Percentiles rank a stretch among this genome's conserved stretches.
phyloP scores from a whole-genome alignment of 176 grass and related monocot species.

The Puccinellia tenuiflora region DNA sequence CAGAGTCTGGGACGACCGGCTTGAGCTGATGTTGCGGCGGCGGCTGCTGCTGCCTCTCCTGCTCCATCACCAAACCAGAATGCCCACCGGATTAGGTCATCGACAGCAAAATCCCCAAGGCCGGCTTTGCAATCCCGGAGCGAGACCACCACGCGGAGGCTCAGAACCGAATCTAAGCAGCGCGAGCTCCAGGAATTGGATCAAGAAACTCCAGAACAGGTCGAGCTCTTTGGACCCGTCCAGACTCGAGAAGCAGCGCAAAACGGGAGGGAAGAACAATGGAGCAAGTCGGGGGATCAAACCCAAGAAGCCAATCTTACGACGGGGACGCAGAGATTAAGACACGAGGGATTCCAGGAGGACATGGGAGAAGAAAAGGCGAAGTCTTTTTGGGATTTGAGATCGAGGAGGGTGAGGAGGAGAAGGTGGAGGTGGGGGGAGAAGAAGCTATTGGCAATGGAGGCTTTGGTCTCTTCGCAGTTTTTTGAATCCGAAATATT shows the following conservation, averaged over 20 bases:
- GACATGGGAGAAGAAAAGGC: constrained; percentile 14
- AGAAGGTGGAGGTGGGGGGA: neutral
- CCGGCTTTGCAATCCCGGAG: constrained; percentile 7
- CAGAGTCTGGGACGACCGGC: neutral
- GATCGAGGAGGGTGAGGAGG: constrained; percentile 18
- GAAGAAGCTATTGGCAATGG: constrained; percentile 35
- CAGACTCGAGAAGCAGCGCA: constrained; percentile 17
- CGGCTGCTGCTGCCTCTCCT: constrained; percentile 23
- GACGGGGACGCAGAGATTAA: neutral
- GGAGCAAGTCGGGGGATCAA: constrained; percentile 13
- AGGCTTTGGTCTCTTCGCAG: constrained; percentile 26
- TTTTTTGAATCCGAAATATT: constrained; percentile 45
- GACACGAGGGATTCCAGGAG: neutral
- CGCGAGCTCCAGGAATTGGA: constrained; percentile 10
- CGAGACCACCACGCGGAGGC: neutral
- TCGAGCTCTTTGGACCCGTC: neutral
- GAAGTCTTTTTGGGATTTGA: constrained; percentile 31
- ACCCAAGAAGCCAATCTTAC: constrained; percentile 1
- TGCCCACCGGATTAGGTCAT: constrained; percentile 32
- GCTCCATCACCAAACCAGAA: constrained; percentile 34
- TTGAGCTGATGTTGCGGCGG: constrained; percentile 17
- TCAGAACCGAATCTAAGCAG: constrained; percentile 16
- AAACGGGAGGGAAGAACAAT: constrained; percentile 7
- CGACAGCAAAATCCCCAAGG: neutral
- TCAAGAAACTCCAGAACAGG: neutral